Percentiles rank a stretch among this genome's conserved stretches.
phyloP scores from a whole-genome alignment of 176 grass and related monocot genomes.

The Ensete ventricosum region DNA sequence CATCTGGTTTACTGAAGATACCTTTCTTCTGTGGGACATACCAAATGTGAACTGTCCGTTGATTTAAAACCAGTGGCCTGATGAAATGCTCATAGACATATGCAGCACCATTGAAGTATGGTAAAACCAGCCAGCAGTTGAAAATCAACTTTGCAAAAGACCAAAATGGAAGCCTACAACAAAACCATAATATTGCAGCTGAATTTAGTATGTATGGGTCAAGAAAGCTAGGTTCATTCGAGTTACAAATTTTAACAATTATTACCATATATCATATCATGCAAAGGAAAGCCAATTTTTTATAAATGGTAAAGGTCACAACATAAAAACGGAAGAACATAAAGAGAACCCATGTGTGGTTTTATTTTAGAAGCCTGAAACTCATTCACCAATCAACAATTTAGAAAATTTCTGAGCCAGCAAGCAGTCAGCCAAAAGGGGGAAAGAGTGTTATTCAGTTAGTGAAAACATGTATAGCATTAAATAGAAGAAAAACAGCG shows the following conservation, averaged over 20 bases:
- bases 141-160: constrained; percentile 49
- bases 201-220: background rate
- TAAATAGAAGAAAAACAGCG: background rate
- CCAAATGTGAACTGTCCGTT: constrained; percentile 55
- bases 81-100: constrained; percentile 64
- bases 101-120: constrained; percentile 64
- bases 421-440: too few species aligned
- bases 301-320: background rate
- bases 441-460: too few species aligned
- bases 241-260: too few species aligned
- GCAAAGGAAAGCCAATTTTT: background rate
- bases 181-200: background rate
- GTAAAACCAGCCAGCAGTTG: constrained; percentile 74
- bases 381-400: background rate
- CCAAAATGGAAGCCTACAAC: constrained; percentile 64
- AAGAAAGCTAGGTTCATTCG: background rate
- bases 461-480: background rate
- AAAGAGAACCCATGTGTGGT: too few species aligned
- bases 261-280: too few species aligned
- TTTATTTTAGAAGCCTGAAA: background rate
- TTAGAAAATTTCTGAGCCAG: too few species aligned
- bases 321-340: background rate
- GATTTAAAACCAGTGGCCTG: constrained; percentile 43
- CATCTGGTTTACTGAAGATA: constrained; percentile 41
- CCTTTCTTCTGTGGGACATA: constrained; percentile 41